Base-by-base conservation (phyloP, 192 early-diverging fungal genomes). In the Coemansia sp. region DNA sequence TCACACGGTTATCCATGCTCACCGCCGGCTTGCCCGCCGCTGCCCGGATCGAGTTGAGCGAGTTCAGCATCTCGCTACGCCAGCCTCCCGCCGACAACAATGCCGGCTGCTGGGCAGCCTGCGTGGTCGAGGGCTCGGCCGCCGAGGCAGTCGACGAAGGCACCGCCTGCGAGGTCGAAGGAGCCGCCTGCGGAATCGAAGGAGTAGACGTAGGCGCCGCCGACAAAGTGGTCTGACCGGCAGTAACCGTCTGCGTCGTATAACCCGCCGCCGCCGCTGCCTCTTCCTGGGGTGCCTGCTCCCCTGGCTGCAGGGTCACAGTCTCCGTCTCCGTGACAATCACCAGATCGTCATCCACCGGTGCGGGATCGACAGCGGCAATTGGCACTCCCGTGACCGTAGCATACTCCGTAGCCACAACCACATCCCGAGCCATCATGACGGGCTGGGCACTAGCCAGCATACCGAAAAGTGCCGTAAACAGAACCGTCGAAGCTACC, bases 11-110 rank as follows among this genome's bases (percentile, higher is more conserved):
- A 39, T 55, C 52, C 21, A 67, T 19, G 5, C 32, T 26, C 2
- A 75, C 37, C 1, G 58, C 28, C 0, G 47, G 16, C 34, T 56
- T 56, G 46, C 66, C 57, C 1, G 35, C 61, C 1, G 32, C 22
- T 3, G 52, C 56, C 16, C 66, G 73, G 31, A 65, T 67, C 1
- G 47, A 23, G 51, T 70, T 76, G 6, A 76, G 35, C 45, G 43
- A 34, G 30, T 10, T 28, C 13, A 69, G 58, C 73, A 76, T 70
- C n/a, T 60, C 51, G 11, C 27, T 31, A 16, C 34, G 32, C 60
- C 66, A 68, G 51, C 25, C 40, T 17, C 38, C 38, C 0, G 41
- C n/a, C 3, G 47, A 32, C 16, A 45, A 36, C 1, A 44, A 23
- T 5, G 19, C 12, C 13, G 31, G 22, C 13, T 20, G 4, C 2